Base-by-base conservation (phyloP, 495 filamentous ascomycete genomes). In the Aspergillus ellipticus region DNA sequence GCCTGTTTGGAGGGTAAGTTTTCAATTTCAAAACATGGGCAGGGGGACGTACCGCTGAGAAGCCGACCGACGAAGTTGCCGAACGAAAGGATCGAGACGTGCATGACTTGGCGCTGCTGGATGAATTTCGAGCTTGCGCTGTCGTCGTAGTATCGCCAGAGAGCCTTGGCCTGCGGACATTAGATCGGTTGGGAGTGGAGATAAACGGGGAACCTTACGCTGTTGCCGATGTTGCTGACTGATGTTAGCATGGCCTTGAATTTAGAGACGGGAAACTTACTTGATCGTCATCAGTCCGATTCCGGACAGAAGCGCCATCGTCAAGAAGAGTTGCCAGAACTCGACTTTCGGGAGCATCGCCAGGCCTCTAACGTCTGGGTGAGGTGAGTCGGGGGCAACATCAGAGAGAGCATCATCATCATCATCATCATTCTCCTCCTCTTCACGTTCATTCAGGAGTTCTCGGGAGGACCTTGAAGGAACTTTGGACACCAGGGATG, bases 231-330 rank as follows among this genome's bases (percentile, higher is more conserved):
- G 65, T 98, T 98, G 71, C 90, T 96, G 57, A 2, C 45, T 2
- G 0, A 16, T 2, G 68, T 84, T 66, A 84, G 82, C 57, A 26
- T 42, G 28, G 10, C 3, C 24, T 2, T 3, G 42, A 43, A 42
- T 24, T 41, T 5, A 17, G 13, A 6, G 43, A 52, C 21, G n/a
- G 43, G 11, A 22, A 45, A 81, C 90, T 72, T 75, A 96, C 91
- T 98, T 98, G 68, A 98, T 98, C 3, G 95, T 97, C 94, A 98
- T 98, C 64, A 97, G 71, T 10, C 94, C 94, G 65, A 96, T 89
- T 41, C 94, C 94, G 17, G 91, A 90, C 57, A 97, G 75, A 15
- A 97, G 79, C 29, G 87, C 93, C 81, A 97, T 87, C 35, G 95
- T 82, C 49, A 81, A 61, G 67, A 91, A 97, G 37, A 95, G 73